Base-by-base conservation (phyloP, 306 rosid genomes). In the Cicer bijugum region DNA sequence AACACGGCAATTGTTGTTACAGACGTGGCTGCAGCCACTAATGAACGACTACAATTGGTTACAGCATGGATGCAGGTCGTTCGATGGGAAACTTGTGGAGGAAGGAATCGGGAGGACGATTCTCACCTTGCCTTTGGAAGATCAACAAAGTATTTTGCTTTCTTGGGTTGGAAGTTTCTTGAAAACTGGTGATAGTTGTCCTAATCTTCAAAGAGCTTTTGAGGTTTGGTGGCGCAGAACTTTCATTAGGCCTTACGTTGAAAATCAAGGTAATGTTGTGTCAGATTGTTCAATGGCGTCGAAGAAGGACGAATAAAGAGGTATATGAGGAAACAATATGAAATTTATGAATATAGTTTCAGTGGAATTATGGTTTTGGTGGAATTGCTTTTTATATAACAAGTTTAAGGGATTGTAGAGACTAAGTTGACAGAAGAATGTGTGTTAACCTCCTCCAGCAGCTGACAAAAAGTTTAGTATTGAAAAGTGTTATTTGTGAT, bases 191-290 rank as follows among this genome's bases (percentile, higher is more conserved):
- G 97, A 94, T 73, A 87, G 86, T 39, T 94, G 97, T 80, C 99
- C 99, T 1, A 94, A 94, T 80, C 99, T 94, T 77, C 95, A 89
- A 76, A 87, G 86, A 76, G 99, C 99, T 28, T 94, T 94, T 12
- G 99, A 94, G 84, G 99, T 94, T 5, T 94, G 99, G 99, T 91
- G 99, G 97, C 74, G 99, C 57, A 83, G 99, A 66, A 94, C 99
- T 64, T 94, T 94, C 78, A 86, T 87, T 42, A 85, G 92, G 60
- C 97, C 96, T 0, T 86, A 84, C 45, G 78, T 82, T 19, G 96
- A 89, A 55, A 79, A 74, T 52, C 91, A 85, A 80, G 90, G 89
- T 20, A 85, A 77, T 61, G 67, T 35, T 17, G 81, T 63, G 74
- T 72, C 86, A 40, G 95, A 88, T 79, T 53, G 75, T 81, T 82